These are phyloP conservation scores for Corylus heterophylla DNA, from an alignment of 306 rosid genomes.

Conservation along the genomic window DNA sequence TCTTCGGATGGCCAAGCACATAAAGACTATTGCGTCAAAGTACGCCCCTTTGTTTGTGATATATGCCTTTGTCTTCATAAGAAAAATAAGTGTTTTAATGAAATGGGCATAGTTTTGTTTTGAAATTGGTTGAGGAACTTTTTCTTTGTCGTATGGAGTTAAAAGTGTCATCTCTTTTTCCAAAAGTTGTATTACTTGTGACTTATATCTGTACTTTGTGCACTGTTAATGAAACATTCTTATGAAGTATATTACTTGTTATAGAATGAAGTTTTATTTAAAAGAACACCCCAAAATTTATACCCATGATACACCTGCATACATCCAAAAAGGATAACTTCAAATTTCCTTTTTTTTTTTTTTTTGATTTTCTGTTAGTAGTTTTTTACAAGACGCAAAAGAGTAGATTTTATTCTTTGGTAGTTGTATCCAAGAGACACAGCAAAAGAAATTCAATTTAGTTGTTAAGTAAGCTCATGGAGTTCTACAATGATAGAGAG, in stretches of 20 bases:
- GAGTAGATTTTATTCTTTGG: background rate
- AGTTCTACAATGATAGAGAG: constrained; percentile 8
- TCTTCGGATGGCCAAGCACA: constrained; percentile 73
- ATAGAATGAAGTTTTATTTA: background rate
- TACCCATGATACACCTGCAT: background rate
- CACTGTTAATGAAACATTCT: no score
- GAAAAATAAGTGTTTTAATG: constrained; percentile 7
- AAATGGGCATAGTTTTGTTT: background rate
- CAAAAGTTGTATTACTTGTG: background rate
- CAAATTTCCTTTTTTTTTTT: background rate
- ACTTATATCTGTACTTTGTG: background rate
- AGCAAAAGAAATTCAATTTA: background rate
- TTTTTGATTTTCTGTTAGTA: background rate
- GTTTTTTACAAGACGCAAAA: background rate
- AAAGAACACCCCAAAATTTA: background rate
- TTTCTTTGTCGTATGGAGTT: background rate
- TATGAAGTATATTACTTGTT: background rate
- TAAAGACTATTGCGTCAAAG: constrained; percentile 70
- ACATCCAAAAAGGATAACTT: background rate
- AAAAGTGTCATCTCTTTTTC: background rate
- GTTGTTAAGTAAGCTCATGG: constrained; percentile 11
- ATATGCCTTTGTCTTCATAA: background rate
- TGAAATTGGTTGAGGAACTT: constrained; percentile 9
- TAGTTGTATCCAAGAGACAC: background rate
- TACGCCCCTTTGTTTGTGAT: constrained; percentile 32